Base-by-base conservation (phyloP, 345 rosid species). In the Euphorbia peplus region DNA sequence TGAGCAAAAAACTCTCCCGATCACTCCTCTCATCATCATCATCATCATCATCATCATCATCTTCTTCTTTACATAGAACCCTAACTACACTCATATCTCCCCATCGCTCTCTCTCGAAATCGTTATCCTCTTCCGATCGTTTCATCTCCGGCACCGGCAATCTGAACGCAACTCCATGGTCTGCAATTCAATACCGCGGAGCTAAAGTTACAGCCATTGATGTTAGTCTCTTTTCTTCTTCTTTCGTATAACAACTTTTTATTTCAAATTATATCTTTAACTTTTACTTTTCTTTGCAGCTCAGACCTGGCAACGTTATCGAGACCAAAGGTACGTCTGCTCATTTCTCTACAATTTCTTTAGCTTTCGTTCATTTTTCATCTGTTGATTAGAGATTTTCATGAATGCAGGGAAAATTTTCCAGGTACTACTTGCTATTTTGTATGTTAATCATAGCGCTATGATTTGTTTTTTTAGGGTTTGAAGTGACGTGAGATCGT, bases 301-400 rank as follows among this genome's bases (percentile, higher is more conserved):
- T 91, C 58, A 81, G 84, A 79, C 76, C 90, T 53, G 97, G 97
- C 66, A 93, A 91, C 73, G 91, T 93, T 16, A 86, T 93, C 68
- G 95, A 93, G 76, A 84, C 86, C 80, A 77, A 92, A 83, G 97
- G 98, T 90, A 65, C 58, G 56, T 24, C 63, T 63, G 22, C 7
- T 35, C 1, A 22, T 2, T 54, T 32, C 21, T n/a, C 51, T 28
- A 26, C 13, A 2, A 51, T 12, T 54, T 11, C 3, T 26, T 21
- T 26, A 18, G 18, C 19, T 41, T 18, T 13, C 5, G 18, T 12
- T 68, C 9, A 1, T 6, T 22, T 54, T 26, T 47, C n/a, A 8
- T 24, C 55, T 21, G 5, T 57, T 68, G 50, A 68, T 41, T 11
- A 13, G 32, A 14, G 14, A 11, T 18, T 56, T 63, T 54, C 7